Base-by-base conservation (phyloP, 2,329 filamentous ascomycete species). In the Rachicladosporium sp. region DNA sequence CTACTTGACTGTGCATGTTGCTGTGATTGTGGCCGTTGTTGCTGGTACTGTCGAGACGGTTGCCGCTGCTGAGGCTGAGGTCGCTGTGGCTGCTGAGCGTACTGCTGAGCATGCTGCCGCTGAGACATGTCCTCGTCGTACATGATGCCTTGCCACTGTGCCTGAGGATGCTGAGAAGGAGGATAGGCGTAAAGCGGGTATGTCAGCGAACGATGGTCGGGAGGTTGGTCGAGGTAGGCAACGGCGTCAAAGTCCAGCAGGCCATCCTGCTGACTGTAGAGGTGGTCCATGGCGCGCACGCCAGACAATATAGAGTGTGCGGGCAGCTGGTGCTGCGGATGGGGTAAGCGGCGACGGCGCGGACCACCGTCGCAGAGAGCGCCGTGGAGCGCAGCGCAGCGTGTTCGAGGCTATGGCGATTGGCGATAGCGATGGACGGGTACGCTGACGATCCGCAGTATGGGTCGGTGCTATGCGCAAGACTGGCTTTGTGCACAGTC, bases 251-350 rank as follows among this genome's bases (percentile, higher is more conserved):
- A 65, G 48, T 54, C 60, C 52, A 66, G 59, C 38, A 62, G 51
- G 49, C 50, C 53, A 48, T 64, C 62, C 44, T 62, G 47, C 49
- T 45, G 36, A 38, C 60, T 50, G 50, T 57, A 60, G 50, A 58
- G 52, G 54, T 63, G 57, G 48, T 68, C 64, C 65, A 68, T 68
- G 51, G 37, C 37, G 44, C 41, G 35, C 32, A 42, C 33, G 19
- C 31, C 33, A 32, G 15, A 19, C 15, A 19, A 19, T 19, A 19
- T 19, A 19, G 15, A 19, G 15, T 19, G 15, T 19, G 15, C 5
- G 15, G 15, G 15, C 15, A 19, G 15, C 15, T 19, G 15, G 15
- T 19, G 15, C 15, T 19, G 15, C 15, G 15, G 15, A 19, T 19
- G 15, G 15, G 15, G 15, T 19, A 19, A 19, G 15, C 15, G 15